Base-by-base conservation (phyloP, 192 early-diverging fungal genomes). In the Entophlyctis helioformis region DNA sequence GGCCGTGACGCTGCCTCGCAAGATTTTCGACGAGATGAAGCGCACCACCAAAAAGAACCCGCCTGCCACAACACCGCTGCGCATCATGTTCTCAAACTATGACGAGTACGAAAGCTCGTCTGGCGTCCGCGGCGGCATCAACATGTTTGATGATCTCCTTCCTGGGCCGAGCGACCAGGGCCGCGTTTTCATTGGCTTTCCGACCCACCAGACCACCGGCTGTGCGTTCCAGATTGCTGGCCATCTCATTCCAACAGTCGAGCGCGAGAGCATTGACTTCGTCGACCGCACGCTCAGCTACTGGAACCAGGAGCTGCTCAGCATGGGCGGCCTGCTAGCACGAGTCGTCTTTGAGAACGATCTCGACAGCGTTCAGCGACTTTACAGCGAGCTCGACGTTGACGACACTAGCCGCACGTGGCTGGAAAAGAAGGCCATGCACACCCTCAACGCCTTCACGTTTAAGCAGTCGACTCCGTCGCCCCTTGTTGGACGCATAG, bases 171-270 rank as follows among this genome's bases (percentile, higher is more conserved):
- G 71, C 20, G 64, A 83, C 23, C 90, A 94, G 55, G 90, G 90
- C 5, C 65, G 76, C 12, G 72, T 91, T 10, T 89, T 89, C 51
- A 94, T 94, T 38, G 88, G 90, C 33, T 24, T 16, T 86, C 86
- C 86, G 0, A 94, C 90, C 2, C 80, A 86, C 42, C 90, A 94
- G 52, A 94, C 90, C 0, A 91, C 88, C 1, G 88, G 90, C 16
- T 85, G 78, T 51, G 70, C 69, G 19, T 72, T 76, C 22, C 87
- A 88, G 42, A 53, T 91, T 26, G 82, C 84, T 9, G 84, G 78
- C 9, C 76, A 85, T 31, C 69, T 93, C 22, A 93, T 93, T 47
- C 90, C 88, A 0, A 94, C 90, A 5, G 90, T 93, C 2, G 88
- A 94, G 46, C 76, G 90, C 37, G 90, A 94, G 55, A 73, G 67